Percentiles rank a stretch among this genome's conserved stretches.
These are phyloP conservation scores for Thelonectria olida DNA, from an alignment of 2,329 filamentous ascomycete genomes.

Conservation along the genomic window DNA sequence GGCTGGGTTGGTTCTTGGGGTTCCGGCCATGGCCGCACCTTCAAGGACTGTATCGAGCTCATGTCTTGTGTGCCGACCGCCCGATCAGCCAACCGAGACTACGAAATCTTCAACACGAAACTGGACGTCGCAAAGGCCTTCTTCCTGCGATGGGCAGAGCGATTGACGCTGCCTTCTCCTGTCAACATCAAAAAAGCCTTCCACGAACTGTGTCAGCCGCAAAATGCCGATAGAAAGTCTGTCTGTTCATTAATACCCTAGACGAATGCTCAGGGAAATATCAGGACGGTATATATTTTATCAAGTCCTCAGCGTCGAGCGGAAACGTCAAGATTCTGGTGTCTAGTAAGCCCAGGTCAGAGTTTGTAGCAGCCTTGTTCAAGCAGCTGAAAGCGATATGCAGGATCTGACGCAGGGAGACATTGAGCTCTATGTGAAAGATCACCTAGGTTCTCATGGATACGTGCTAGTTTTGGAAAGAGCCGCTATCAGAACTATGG, in stretches of 20 bases:
- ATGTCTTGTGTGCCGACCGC: too few species aligned
- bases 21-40: too few species aligned
- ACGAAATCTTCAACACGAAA: background rate
- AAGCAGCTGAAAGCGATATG: background rate
- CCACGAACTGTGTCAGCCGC: background rate
- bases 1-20: too few species aligned
- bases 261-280: background rate
- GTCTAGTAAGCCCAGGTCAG: constrained; percentile 2
- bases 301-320: background rate
- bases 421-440: background rate
- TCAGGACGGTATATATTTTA: background rate
- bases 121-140: background rate
- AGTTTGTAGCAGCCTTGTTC: background rate
- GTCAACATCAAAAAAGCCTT: background rate
- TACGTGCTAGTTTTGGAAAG: background rate
- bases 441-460: background rate
- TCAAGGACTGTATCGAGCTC: too few species aligned
- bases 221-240: background rate
- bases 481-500: too few species aligned
- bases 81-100: background rate
- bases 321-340: constrained; percentile 2
- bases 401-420: constrained; percentile 5
- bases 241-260: constrained; percentile 20
- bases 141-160: background rate
- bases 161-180: background rate